These are phyloP conservation scores for Citrus australasica DNA, from an alignment of 345 rosid genomes.

Conservation along the genomic window DNA sequence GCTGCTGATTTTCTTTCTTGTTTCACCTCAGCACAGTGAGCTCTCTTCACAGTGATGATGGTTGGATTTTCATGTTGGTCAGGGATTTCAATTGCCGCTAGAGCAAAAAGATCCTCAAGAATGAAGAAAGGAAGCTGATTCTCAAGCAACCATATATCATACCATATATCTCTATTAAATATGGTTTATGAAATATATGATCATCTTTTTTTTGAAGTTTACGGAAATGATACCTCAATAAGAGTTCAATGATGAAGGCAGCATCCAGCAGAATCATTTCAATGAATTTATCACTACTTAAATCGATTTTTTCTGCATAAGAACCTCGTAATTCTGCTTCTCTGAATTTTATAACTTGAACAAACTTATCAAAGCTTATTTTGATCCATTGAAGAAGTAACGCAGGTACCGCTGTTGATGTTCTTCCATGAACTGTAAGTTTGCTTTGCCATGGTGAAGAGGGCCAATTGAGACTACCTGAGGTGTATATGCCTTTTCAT, in stretches of 20 bases:
- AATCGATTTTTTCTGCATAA: constrained; percentile 6
- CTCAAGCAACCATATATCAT: constrained; percentile 12
- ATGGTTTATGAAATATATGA: neutral
- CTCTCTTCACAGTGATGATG: neutral
- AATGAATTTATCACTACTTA: neutral
- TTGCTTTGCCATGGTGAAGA: constrained; percentile 10
- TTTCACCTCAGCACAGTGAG: too few species aligned
- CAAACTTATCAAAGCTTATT: neutral
- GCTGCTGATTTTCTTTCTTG: too few species aligned
- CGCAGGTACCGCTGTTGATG: constrained; percentile 11
- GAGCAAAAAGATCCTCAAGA: neutral
- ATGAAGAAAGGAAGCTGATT: constrained; percentile 14
- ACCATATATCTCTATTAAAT: neutral
- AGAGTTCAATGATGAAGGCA: neutral
- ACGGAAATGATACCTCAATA: neutral
- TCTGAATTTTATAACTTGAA: neutral
- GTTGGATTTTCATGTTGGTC: neutral
- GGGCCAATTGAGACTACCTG: constrained; percentile 20
- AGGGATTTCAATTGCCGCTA: neutral
- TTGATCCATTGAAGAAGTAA: neutral
- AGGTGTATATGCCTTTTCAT: constrained; percentile 10
- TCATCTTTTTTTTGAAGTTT: neutral
- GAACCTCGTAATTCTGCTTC: neutral
- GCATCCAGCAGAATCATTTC: constrained; percentile 11
- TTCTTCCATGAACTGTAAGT: constrained; percentile 2